Evolutionary conservation across 345 rosid genomes (phyloP).

Genomic region (Eucalyptus caleyi): DNA sequence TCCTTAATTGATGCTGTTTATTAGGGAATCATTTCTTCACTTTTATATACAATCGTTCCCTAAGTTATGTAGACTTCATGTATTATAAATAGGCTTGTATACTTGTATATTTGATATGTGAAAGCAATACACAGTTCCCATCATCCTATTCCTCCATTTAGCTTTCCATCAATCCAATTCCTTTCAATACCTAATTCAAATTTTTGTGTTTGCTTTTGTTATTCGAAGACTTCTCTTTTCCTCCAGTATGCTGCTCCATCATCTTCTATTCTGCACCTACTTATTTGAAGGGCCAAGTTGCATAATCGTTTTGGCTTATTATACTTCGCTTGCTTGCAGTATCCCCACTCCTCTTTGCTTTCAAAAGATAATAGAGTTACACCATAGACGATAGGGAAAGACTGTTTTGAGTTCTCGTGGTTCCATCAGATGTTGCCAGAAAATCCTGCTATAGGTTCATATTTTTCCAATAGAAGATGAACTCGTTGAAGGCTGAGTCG

Average conservation of each 20-base stretch:
- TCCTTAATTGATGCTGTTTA: too few species aligned
- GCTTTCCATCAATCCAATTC: too few species aligned
- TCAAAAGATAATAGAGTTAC: too few species aligned
- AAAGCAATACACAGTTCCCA: too few species aligned
- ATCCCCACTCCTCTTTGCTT: neutral
- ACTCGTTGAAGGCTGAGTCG: neutral
- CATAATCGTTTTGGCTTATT: neutral
- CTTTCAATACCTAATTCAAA: neutral
- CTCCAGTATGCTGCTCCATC: neutral
- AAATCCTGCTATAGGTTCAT: neutral
- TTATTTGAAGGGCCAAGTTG: neutral
- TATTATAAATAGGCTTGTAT: too few species aligned
- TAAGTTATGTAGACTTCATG: too few species aligned
- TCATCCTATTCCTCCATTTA: too few species aligned
- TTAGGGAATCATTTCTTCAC: too few species aligned
- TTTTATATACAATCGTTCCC: too few species aligned
- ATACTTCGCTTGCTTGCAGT: neutral
- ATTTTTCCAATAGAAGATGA: neutral
- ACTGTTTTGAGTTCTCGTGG: neutral
- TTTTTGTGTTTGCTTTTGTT: neutral
- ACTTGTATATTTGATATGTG: too few species aligned
- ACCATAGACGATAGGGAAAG: neutral
- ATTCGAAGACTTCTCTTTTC: neutral
- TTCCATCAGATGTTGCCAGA: neutral
- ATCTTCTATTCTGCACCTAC: neutral